Base-by-base conservation (phyloP, 192 early-diverging fungal species). In the Coemansia interrupta region DNA sequence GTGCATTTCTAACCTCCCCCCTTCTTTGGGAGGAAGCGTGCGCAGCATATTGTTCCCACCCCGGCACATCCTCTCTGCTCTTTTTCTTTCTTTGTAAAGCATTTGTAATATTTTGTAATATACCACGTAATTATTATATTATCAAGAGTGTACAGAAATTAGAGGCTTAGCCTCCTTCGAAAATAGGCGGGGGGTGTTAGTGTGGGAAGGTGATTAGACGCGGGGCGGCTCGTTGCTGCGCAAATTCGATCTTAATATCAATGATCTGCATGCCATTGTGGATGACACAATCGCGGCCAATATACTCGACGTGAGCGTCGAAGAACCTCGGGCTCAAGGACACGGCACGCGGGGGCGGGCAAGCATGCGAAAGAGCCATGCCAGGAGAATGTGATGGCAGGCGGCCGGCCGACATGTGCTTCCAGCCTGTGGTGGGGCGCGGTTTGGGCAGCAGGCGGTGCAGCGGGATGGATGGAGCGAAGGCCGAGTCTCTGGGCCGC, bases 181-280 rank as follows among this genome's bases (percentile, higher is more conserved):
- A n/a, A n/a, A n/a, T n/a, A n/a, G n/a, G n/a, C n/a, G n/a, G n/a
- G n/a, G n/a, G n/a, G n/a, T n/a, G 6, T 26, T 26, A 26, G 26
- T 26, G 26, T 26, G 32, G 10, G 32, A 36, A 36, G 9, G 3
- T 36, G 44, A 78, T 61, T 13, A 78, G 49, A 13, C 68, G 63
- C 29, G 74, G 74, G 2, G 61, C 61, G 4, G 74, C 74, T 15
- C 64, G 42, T 36, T 61, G 74, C 8, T 62, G 63, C 29, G 74
- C 68, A 4, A 61, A 68, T 44, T 72, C 70, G 20, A 69, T 38
- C 30, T 61, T 63, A 60, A 78, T 59, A 28, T 78, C 69, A 9
- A 78, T 56, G 30, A 60, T 68, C 19, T 78, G 69, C 18, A 63
- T 63, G 54, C 75, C 75, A 56, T 77, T 77, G 61, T 78, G 75